Evolutionary conservation across 2,329 filamentous ascomycete genomes (phyloP), one percentile per base, ranked within the genome.

Genomic region (Fusarium irregulare): DNA sequence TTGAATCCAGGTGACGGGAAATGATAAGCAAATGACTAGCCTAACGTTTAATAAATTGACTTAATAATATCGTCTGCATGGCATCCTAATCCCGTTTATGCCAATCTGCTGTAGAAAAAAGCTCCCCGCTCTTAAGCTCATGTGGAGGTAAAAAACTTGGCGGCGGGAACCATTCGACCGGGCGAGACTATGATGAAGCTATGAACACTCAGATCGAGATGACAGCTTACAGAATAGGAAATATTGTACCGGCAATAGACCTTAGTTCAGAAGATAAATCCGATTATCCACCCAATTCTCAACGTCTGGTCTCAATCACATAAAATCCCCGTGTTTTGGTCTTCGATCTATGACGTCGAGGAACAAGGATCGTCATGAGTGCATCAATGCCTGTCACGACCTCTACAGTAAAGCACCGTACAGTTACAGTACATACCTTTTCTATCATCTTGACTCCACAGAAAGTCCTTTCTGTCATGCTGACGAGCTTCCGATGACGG

Each of bases 321-420:
- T 51, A 34, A 37, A 37, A 45, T 32, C 42, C 55, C 58, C 55
- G 44, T 48, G 25, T 44, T 54, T 28, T 48, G 28, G 32, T 8
- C 23, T 18, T 56, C 42, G 44, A 56, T 49, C 9, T 34, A 72
- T 72, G 70, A 72, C 70, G 70, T 68, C 40, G 64, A n/a, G 46
- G 48, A 48, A 45, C 44, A 45, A 27, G 45, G 56, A 54, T 59
- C 70, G 70, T 73, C 70, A 72, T 71, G 18, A 40, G 32, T 55
- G 32, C 66, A 71, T 71, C 70, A 73, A 64, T 27, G 49, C 18
- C 34, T 37, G 25, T 18, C 32, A 50, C 16, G 16, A 27, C 49
- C 21, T 37, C 30, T 32, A 16, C 16, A 37, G 34, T n/a, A 18
- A 18, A 37, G 32, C 4, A 37, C 16, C 32, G 9, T 37, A 11